Base-by-base conservation (phyloP, 192 early-diverging fungal genomes). In the Lobulomyces angularis region DNA sequence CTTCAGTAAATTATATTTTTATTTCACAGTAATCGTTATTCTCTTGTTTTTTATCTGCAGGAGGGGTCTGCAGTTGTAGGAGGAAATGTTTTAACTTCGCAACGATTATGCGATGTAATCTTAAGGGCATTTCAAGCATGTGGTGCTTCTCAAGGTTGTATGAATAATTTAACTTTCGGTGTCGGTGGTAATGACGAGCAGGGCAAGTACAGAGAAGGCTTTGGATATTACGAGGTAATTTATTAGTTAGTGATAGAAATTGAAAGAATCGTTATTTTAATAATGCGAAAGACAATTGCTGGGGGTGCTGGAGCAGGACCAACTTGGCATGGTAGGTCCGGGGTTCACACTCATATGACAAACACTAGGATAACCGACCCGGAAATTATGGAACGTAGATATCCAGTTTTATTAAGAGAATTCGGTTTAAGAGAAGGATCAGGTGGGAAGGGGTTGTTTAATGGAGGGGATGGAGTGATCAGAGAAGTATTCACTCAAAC, bases 281-380 rank as follows among this genome's bases (percentile, higher is more conserved):
- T 35, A 43, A 14, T 41, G 9, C 18, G 7, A n/a, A 7, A 1
- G 35, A 18, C 21, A 9, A 25, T 39, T 14, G 59, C 64, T 2
- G 66, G 66, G 23, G 73, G 77, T 16, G 76, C 75, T 37, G 92
- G 92, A 14, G 92, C 88, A 4, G 92, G 93, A 2, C 81, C 84
- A 1, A 69, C 69, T 0, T 97, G 93, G 93, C 37, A 80, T 43
- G 93, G 93, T 5, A 72, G 82, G 30, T 80, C 54, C 50, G 70
- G 66, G 14, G 66, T 69, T 3, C 72, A 75, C 50, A 69, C 61
- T 18, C 87, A 93, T 52, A 90, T 93, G 89, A 97, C 93, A 23
- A 97, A 97, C 52, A 97, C 93, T 0, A 71, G 90, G 16, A 95
- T 93, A 49, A 97, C 93, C 1, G 93, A 97, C 58, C 89, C 90